phyloP scores from a whole-genome alignment of 768 basidiomycete genomes.

The Lactifluus subvellereus region DNA sequence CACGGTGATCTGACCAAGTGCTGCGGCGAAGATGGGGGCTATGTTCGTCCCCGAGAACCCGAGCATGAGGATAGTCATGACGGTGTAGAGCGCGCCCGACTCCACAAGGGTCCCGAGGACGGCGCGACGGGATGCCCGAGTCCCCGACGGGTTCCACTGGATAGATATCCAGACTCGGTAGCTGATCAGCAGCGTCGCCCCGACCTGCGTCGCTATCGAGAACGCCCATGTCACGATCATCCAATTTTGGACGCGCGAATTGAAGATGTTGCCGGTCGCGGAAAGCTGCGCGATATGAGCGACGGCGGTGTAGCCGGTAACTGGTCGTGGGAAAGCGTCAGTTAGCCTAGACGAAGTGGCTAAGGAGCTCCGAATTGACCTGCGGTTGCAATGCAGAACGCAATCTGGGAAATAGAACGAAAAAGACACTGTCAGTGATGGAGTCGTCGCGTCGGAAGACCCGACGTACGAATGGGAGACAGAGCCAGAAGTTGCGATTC shows the following conservation, averaged over 20 bases:
- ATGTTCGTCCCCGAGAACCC: slow-evolving; percentile 7
- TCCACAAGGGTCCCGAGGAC: slow-evolving; percentile 19
- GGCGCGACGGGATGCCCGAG: background rate
- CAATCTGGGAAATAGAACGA: background rate
- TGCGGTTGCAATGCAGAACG: background rate
- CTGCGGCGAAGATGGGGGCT: background rate
- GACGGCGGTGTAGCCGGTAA: slow-evolving; percentile 7
- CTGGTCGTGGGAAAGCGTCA: background rate
- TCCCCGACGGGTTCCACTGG: background rate
- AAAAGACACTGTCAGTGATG: no score
- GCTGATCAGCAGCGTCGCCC: slow-evolving; percentile 14
- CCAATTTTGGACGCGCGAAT: slow-evolving; percentile 1
- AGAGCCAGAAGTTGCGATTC: slow-evolving; percentile 7
- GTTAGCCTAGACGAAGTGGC: background rate
- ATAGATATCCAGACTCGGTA: slow-evolving; percentile 8
- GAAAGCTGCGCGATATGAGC: background rate
- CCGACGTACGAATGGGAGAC: slow-evolving; percentile 10
- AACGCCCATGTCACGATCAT: slow-evolving; percentile 10
- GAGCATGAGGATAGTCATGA: slow-evolving; percentile 4
- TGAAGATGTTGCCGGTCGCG: background rate
- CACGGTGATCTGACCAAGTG: slow-evolving; percentile 19
- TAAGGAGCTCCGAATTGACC: background rate
- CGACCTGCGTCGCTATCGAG: slow-evolving; percentile 18
- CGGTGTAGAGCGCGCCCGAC: slow-evolving; percentile 16
- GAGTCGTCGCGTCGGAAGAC: background rate